phyloP scores from a whole-genome alignment of 2,329 filamentous ascomycete genomes.

The Colletotrichum kahawae region DNA sequence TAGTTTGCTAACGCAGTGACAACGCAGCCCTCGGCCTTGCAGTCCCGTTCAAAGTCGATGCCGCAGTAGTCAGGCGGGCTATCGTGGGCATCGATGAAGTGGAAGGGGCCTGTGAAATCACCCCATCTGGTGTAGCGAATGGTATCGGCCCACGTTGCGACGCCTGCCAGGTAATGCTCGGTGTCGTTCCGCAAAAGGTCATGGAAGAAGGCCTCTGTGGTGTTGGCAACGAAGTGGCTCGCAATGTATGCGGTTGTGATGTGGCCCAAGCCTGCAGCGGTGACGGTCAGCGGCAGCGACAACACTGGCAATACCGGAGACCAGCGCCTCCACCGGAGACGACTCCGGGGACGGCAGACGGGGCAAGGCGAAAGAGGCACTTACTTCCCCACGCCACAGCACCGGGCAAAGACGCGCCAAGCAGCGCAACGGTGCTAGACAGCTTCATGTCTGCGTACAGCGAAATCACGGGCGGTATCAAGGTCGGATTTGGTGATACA shows the following conservation, averaged over 20 bases:
- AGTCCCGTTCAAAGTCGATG: constrained; percentile 65
- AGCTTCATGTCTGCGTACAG: constrained; percentile 32
- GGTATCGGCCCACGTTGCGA: constrained; percentile 72
- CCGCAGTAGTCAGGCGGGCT: constrained; percentile 61
- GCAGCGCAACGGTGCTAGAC: constrained; percentile 29
- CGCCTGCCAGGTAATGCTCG: constrained; percentile 63
- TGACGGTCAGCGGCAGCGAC: constrained; percentile 6
- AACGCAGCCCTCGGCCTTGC: constrained; percentile 66
- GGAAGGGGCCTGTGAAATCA: constrained; percentile 65
- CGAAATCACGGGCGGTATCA: not conserved
- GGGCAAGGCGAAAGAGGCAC: constrained; percentile 16
- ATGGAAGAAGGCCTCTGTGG: constrained; percentile 63
- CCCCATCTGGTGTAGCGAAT: constrained; percentile 69
- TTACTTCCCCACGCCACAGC: constrained; percentile 48
- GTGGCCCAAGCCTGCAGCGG: constrained; percentile 61
- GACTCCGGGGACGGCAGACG: not conserved
- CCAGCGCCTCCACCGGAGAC: not conserved
- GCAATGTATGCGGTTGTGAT: constrained; percentile 70
- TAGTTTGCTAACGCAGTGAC: constrained; percentile 66
- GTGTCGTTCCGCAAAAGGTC: constrained; percentile 59
- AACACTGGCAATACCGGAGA: not conserved
- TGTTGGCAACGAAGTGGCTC: constrained; percentile 60
- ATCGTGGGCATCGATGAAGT: constrained; percentile 74
- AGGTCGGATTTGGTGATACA: not conserved
- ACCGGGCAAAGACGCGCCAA: constrained; percentile 35